A percentile compares a stretch with the other conserved stretches of the same genome.
Conservation (phyloP, 495 filamentous ascomycete species). For the Clavariopsis aquatica region DNA sequence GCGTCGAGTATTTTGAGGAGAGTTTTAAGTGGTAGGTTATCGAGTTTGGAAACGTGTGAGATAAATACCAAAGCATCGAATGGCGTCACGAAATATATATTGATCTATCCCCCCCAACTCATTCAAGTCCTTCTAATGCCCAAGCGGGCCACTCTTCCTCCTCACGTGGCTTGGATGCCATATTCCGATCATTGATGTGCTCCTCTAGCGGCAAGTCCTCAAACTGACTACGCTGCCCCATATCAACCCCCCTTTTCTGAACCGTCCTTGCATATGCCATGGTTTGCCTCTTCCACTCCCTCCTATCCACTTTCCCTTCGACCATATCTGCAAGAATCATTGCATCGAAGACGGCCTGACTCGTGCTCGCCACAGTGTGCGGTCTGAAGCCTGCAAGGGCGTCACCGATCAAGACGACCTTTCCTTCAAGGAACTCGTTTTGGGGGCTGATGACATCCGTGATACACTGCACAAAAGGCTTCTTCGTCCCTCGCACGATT, state of each 20-base stretch:
- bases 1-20: conserved; percentile 36
- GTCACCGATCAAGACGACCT: conserved; percentile 58
- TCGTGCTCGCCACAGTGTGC: conserved; percentile 56
- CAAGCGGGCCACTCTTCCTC: conserved; percentile 25
- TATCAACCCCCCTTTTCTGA: conserved; percentile 29
- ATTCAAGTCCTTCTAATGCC: conserved; percentile 7
- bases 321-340: conserved; percentile 44
- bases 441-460: conserved; percentile 54
- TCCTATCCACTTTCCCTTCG: conserved; percentile 20
- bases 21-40: conserved; percentile 28
- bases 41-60: neutral
- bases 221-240: conserved; percentile 26
- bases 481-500: conserved; percentile 50
- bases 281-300: conserved; percentile 31
- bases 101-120: too few species aligned
- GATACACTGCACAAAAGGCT: conserved; percentile 58
- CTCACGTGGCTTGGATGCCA: conserved; percentile 20
- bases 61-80: neutral
- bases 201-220: conserved; percentile 30
- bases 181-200: conserved; percentile 27
- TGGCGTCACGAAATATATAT: too few species aligned
- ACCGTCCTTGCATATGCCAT: conserved; percentile 32
- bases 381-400: conserved; percentile 59
- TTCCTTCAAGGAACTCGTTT: conserved; percentile 52
- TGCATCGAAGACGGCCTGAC: conserved; percentile 54